Conservation (phyloP, 768 basidiomycete species). For the Leccinum uliginosum region DNA sequence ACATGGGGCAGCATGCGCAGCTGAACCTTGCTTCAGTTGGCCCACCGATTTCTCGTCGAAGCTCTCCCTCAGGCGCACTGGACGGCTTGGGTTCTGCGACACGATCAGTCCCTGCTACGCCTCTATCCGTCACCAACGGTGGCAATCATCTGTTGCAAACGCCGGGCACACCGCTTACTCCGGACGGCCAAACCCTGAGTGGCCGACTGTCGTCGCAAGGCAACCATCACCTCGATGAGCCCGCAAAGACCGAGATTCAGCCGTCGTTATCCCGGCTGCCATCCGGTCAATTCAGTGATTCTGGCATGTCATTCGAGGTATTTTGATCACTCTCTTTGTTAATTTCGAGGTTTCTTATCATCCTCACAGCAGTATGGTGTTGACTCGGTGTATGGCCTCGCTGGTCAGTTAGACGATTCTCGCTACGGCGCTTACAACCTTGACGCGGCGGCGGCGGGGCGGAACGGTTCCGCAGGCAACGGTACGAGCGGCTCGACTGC, state of each 20-base stretch:
- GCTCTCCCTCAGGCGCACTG: conserved; percentile 64
- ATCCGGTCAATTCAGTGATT: conserved; percentile 53
- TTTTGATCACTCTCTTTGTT: conserved; percentile 14
- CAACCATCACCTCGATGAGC: conserved; percentile 45
- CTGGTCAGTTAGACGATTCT: conserved; percentile 45
- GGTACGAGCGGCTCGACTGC: conserved; percentile 64
- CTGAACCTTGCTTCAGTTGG: conserved; percentile 29
- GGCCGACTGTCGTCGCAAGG: conserved; percentile 56
- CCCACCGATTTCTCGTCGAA: conserved; percentile 59
- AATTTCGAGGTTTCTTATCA: conserved; percentile 6
- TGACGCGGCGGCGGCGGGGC: conserved; percentile 40
- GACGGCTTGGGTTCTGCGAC: conserved; percentile 59
- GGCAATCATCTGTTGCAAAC: conserved; percentile 55
- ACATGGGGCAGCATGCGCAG: conserved; percentile 59
- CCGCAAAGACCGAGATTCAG: conserved; percentile 53
- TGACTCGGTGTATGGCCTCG: conserved; percentile 49
- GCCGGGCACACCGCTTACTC: conserved; percentile 58
- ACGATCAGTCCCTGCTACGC: conserved; percentile 83
- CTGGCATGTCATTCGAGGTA: conserved; percentile 56
- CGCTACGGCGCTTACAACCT: conserved; percentile 58
- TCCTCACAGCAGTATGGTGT: conserved; percentile 47
- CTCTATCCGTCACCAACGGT: conserved; percentile 52
- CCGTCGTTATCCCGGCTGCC: conserved; percentile 70
- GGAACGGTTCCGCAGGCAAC: conserved; percentile 32
- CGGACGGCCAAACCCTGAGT: conserved; percentile 54